Percentiles rank a stretch among this genome's conserved stretches.
These are phyloP conservation scores for Royoungia palumana DNA, from an alignment of 768 basidiomycete species.

Conservation along the genomic window DNA sequence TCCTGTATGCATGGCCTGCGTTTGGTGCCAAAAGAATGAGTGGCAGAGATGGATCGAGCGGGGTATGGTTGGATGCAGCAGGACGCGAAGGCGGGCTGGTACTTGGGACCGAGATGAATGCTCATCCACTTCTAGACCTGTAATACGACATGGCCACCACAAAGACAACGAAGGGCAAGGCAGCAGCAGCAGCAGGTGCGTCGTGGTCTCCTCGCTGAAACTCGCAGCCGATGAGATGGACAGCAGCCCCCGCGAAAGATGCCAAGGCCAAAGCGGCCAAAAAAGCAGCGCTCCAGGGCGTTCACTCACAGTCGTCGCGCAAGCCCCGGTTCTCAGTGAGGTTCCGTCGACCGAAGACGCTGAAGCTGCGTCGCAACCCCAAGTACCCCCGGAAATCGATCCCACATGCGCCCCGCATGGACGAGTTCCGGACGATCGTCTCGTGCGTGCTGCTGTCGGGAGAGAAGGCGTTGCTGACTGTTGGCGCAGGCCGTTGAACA, in stretches of 20 bases:
- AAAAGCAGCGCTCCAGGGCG: conserved; percentile 93
- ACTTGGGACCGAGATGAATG: background rate
- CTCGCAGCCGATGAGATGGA: background rate
- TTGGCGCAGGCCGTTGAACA: conserved; percentile 72
- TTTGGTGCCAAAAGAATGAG: background rate
- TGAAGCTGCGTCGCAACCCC: conserved; percentile 77
- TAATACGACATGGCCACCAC: conserved; percentile 58
- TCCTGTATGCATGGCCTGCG: background rate
- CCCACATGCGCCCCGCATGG: conserved; percentile 91
- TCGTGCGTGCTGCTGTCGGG: conserved; percentile 55
- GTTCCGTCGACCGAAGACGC: conserved; percentile 96
- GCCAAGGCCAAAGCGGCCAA: conserved; percentile 91
- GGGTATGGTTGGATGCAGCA: conserved; percentile 18
- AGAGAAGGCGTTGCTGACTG: background rate
- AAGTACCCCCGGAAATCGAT: conserved; percentile 96
- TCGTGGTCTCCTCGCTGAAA: conserved; percentile 25
- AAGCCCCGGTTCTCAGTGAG: conserved; percentile 84
- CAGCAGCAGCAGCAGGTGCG: conserved; percentile 47
- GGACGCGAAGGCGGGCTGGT: background rate
- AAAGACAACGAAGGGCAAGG: conserved; percentile 65
- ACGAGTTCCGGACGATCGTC: conserved; percentile 92
- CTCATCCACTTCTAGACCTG: conserved; percentile 13
- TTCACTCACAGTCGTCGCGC: conserved; percentile 67
- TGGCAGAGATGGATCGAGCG: conserved; percentile 20
- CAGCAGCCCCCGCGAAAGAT: conserved; percentile 28